Percentiles rank a stretch among this genome's conserved stretches.
These are phyloP conservation scores for Globisporangium orthogonon DNA, from an alignment of 352 stramenopile genomes.

Conservation along the genomic window DNA sequence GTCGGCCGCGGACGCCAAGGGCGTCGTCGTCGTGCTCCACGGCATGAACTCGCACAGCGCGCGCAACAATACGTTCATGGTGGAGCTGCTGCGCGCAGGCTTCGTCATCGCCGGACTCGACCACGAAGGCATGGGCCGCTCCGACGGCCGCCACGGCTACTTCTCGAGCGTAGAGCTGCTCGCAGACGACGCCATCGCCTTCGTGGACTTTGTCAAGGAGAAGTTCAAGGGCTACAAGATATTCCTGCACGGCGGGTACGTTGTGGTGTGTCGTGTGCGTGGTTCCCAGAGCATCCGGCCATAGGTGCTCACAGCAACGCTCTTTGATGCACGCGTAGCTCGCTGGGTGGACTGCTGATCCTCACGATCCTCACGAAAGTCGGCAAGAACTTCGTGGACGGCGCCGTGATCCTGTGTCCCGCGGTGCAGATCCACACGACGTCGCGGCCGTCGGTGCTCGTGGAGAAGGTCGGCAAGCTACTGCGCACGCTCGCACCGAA, in stretches of 20 bases:
- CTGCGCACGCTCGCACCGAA: conserved; percentile 56
- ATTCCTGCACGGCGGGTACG: conserved; percentile 66
- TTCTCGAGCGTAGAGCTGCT: conserved; percentile 55
- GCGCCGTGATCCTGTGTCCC: conserved; percentile 63
- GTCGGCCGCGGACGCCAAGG: conserved; percentile 20
- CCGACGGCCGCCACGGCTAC: conserved; percentile 69
- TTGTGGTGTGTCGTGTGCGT: background rate
- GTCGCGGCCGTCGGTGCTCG: conserved; percentile 32
- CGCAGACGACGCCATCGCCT: conserved; percentile 61
- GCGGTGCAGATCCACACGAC: conserved; percentile 60
- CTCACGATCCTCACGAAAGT: conserved; percentile 49
- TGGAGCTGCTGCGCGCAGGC: conserved; percentile 48
- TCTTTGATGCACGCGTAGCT: conserved; percentile 25
- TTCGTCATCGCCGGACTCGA: conserved; percentile 66
- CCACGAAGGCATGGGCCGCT: conserved; percentile 71
- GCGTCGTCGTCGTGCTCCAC: conserved; percentile 68
- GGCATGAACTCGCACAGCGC: conserved; percentile 76
- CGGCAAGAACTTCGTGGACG: conserved; percentile 44
- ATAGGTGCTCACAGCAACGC: background rate
- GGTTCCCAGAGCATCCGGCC: too few species aligned
- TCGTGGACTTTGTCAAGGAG: conserved; percentile 43
- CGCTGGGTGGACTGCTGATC: conserved; percentile 60
- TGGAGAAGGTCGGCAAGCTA: conserved; percentile 45
- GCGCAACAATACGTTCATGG: conserved; percentile 72
- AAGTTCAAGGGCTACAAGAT: conserved; percentile 64